phyloP scores from a whole-genome alignment of 768 basidiomycete species.

The Lactifluus echinatus region DNA sequence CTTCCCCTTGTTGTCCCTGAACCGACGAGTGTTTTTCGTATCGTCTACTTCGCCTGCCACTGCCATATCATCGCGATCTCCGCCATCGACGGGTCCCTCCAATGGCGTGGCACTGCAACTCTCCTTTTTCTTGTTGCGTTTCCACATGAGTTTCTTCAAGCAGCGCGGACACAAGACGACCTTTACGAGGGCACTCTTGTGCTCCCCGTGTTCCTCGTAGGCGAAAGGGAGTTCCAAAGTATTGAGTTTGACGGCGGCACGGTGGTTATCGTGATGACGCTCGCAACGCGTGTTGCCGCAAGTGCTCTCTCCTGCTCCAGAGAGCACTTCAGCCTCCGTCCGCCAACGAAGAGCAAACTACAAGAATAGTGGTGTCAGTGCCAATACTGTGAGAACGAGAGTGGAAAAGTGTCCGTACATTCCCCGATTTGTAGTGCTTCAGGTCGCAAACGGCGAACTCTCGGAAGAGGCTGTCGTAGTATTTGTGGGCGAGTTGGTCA shows the following conservation, averaged over 20 bases:
- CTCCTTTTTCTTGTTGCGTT: constrained; percentile 57
- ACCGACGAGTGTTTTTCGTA: neutral
- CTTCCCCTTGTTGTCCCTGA: neutral
- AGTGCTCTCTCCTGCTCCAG: constrained; percentile 75
- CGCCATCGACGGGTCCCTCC: neutral
- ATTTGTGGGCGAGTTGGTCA: constrained; percentile 79
- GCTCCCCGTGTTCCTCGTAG: constrained; percentile 70
- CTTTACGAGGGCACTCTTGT: constrained; percentile 81
- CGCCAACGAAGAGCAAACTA: constrained; percentile 92
- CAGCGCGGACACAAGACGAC: constrained; percentile 78
- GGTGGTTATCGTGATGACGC: constrained; percentile 38
- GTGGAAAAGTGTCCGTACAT: constrained; percentile 45
- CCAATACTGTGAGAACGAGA: neutral
- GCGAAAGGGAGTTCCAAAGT: constrained; percentile 88
- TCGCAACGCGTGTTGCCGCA: constrained; percentile 86
- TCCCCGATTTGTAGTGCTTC: constrained; percentile 92
- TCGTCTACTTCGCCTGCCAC: neutral
- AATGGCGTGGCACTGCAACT: neutral
- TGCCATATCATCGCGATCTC: neutral
- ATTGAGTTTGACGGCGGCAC: constrained; percentile 34
- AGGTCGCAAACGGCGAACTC: constrained; percentile 90
- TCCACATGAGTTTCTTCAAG: constrained; percentile 80
- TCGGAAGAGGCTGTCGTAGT: constrained; percentile 80
- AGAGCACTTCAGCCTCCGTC: constrained; percentile 83
- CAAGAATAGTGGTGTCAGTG: neutral